phyloP scores from a whole-genome alignment of 2,329 filamentous ascomycete genomes.

The Curvularia sp. region DNA sequence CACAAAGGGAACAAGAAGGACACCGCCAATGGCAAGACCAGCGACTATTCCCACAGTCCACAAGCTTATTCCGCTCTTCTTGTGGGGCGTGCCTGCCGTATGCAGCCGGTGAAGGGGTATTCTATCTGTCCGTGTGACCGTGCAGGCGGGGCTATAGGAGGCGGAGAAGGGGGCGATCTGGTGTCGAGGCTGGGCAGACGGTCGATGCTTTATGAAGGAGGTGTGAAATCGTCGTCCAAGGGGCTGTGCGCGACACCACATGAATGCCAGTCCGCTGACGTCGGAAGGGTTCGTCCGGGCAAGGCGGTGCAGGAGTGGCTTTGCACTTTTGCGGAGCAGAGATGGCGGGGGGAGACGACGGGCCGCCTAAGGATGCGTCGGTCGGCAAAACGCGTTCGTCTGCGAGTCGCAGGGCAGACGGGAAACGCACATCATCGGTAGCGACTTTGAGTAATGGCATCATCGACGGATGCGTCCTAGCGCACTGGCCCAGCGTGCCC shows the following conservation, averaged over 20 bases:
- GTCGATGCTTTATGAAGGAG: conserved; percentile 17
- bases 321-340: conserved; percentile 9
- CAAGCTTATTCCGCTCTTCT: conserved; percentile 36
- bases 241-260: conserved; percentile 36
- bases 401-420: background rate
- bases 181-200: conserved; percentile 16
- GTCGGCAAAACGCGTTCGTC: background rate
- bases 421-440: conserved; percentile 7
- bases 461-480: conserved; percentile 17
- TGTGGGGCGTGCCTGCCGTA: conserved; percentile 14
- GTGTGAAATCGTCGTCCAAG: conserved; percentile 15
- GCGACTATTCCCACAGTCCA: conserved; percentile 39
- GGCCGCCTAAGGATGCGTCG: background rate
- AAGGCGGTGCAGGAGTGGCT: conserved; percentile 6
- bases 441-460: conserved; percentile 12
- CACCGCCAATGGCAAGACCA: conserved; percentile 44
- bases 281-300: conserved; percentile 16
- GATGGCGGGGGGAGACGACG: background rate
- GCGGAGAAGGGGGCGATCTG: conserved; percentile 24
- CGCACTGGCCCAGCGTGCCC: conserved; percentile 12
- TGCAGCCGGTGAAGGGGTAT: conserved; percentile 10
- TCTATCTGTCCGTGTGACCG: conserved; percentile 22
- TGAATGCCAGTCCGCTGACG: conserved; percentile 24
- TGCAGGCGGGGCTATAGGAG: conserved; percentile 15
- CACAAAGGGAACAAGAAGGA: conserved; percentile 36